These are phyloP conservation scores for Kokia cookei DNA, from an alignment of 441 rosid genomes.

Conservation along the genomic window DNA sequence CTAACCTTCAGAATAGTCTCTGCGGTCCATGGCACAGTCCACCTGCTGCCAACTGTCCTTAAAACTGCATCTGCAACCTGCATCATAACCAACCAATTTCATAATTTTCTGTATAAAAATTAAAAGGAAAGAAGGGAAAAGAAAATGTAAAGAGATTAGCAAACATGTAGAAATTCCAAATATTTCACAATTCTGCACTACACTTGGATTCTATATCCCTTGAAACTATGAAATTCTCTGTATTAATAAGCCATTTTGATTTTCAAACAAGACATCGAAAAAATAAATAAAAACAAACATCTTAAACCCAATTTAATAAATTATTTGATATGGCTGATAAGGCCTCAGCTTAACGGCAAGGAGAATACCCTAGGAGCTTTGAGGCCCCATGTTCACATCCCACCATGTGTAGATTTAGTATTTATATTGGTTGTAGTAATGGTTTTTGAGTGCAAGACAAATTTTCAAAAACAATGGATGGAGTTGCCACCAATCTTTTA, in stretches of 20 bases:
- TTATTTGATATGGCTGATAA: not conserved
- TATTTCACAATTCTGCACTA: not conserved
- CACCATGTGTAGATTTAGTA: too few species aligned
- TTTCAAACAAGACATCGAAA: not conserved
- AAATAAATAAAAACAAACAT: not conserved
- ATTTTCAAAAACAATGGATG: too few species aligned
- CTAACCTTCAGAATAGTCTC: constrained; percentile 85
- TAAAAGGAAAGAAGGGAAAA: not conserved
- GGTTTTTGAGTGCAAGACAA: too few species aligned
- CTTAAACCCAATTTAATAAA: not conserved
- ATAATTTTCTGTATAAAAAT: not conserved
- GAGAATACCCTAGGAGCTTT: too few species aligned
- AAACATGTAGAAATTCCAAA: not conserved
- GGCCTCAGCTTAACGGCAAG: too few species aligned
- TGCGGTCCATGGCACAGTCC: constrained; percentile 95
- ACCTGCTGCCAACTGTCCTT: constrained; percentile 58
- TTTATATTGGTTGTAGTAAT: too few species aligned
- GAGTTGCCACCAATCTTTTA: too few species aligned
- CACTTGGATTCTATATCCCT: not conserved
- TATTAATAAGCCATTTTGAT: not conserved
- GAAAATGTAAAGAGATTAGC: not conserved
- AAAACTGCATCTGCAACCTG: constrained; percentile 66
- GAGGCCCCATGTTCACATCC: too few species aligned
- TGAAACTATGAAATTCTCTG: not conserved
- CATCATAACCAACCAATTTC: constrained; percentile 11